Evolutionary conservation across 805 yeast genomes (phyloP).

Genomic region (Metschnikowia peoriensis): DNA sequence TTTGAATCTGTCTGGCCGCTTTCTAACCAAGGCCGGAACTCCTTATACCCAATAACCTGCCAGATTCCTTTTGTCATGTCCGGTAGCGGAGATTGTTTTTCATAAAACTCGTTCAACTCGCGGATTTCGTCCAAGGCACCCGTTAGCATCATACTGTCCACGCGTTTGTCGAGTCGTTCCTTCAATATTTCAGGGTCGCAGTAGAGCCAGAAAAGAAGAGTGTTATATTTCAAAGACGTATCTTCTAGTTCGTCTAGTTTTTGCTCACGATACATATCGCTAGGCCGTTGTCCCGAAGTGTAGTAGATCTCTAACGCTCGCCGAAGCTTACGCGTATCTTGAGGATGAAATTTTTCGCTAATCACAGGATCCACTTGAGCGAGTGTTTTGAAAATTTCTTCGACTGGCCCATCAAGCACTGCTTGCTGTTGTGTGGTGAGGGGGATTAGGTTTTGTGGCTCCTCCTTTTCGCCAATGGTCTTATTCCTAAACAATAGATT

Average conservation of each 20-base stretch:
- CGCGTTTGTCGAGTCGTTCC: conserved; percentile 68
- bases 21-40: conserved; percentile 71
- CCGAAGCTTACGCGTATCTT: conserved; percentile 73
- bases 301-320: conserved; percentile 80
- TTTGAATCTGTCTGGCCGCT: conserved; percentile 11
- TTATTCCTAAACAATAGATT: conserved; percentile 69
- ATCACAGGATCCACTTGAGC: conserved; percentile 63
- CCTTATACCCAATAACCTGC: conserved; percentile 95
- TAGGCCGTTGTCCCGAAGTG: conserved; percentile 63
- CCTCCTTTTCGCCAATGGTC: conserved; percentile 45
- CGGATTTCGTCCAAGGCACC: conserved; percentile 74
- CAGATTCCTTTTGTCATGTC: conserved; percentile 74
- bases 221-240: conserved; percentile 53
- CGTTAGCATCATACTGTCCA: conserved; percentile 71
- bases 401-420: conserved; percentile 57
- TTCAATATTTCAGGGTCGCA: conserved; percentile 59
- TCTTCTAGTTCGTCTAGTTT: conserved; percentile 37
- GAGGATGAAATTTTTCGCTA: conserved; percentile 85
- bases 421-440: conserved; percentile 28
- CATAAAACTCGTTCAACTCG: conserved; percentile 51
- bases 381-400: conserved; percentile 48
- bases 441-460: conserved; percentile 28
- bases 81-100: conserved; percentile 33
- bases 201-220: conserved; percentile 80
- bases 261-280: conserved; percentile 69